Base-by-base conservation (phyloP, 108 stramenopile genomes). In the Schizochytrium sp. region DNA sequence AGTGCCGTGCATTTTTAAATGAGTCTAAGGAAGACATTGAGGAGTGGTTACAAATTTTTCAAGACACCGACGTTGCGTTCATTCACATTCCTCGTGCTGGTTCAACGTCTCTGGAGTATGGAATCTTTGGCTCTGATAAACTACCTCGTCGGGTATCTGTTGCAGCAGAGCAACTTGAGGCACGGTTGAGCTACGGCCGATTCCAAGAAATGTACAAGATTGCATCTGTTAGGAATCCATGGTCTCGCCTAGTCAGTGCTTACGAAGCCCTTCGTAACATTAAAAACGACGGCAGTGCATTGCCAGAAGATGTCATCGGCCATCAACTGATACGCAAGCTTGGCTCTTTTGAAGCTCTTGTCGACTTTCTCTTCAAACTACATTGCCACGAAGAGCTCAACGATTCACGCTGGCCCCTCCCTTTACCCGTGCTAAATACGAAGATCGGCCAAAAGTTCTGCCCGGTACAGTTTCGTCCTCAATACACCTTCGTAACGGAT, bases 401-500 rank as follows among this genome's bases (percentile, higher is more conserved):
- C 64, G 64, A 69, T 44, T 69, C 64, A 44, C 64, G 64, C 5
- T 69, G 64, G 64, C 64, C 64, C 5, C 64, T 69, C 42, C 64
- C 64, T 15, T 44, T 69, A 1, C 64, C 64, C 19, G 64, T 69
- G 12, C 3, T 69, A 7, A 44, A 44, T 8, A 44, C 64, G 64
- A 69, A 69, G 1, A 69, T 69, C 44, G 64, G 64, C 10, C 64
- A 69, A 69, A 69, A 69, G 19, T 69, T 69, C 28, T 69, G 64
- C 64, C 64, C 64, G 10, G 64, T 69, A 7, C 64, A 69, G 44
- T 69, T 69, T 44, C 64, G 64, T 15, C 64, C 64, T 7, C 64
- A 69, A 44, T 69, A 13, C 28, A 69, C 64, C 64, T 69, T 69
- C 28, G 42, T 69, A 38, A 69, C 64, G 28, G 64, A 69, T 15